Evolutionary conservation across 192 early-diverging fungal genomes (phyloP).

Genomic region (Mortierella hygrophila): DNA sequence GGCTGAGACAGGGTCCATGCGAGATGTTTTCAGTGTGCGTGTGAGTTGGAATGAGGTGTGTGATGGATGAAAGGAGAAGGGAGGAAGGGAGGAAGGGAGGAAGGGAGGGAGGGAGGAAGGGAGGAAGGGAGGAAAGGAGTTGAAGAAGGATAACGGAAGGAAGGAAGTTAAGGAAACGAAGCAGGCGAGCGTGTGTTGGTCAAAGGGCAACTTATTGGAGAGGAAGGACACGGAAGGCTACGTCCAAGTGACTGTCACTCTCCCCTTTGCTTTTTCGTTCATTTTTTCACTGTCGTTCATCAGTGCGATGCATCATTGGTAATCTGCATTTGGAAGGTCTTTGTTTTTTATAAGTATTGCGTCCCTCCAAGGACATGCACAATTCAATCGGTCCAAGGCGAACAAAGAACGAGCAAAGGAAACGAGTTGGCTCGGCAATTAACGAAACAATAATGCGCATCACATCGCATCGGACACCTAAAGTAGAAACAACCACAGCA

Average conservation of each 20-base stretch:
- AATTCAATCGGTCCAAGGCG: neutral
- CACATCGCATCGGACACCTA: neutral
- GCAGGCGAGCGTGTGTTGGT: neutral
- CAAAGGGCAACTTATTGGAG: neutral
- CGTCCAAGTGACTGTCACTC: neutral
- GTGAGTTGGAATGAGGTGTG: neutral
- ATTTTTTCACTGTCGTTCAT: neutral
- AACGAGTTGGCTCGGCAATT: neutral
- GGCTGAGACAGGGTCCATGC: slow-evolving; percentile 2
- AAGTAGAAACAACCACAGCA: neutral
- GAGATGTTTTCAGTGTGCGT: too few relatives aligned
- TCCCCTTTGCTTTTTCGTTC: neutral
- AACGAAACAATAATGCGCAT: neutral
- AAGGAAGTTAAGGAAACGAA: neutral
- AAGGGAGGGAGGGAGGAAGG: too few relatives aligned
- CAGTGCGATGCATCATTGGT: neutral
- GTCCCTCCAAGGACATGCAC: neutral
- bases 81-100: neutral
- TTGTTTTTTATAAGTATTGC: neutral
- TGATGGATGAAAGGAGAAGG: neutral
- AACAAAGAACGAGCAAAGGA: neutral
- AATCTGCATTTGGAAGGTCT: neutral
- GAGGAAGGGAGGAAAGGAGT: neutral
- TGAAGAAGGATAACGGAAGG: neutral
- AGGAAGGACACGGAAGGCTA: neutral